A percentile compares a stretch with the other conserved stretches of the same genome.
Evolutionary conservation across 208 protist genomes (phyloP).

Genomic region (Trichomonas gallinae): DNA sequence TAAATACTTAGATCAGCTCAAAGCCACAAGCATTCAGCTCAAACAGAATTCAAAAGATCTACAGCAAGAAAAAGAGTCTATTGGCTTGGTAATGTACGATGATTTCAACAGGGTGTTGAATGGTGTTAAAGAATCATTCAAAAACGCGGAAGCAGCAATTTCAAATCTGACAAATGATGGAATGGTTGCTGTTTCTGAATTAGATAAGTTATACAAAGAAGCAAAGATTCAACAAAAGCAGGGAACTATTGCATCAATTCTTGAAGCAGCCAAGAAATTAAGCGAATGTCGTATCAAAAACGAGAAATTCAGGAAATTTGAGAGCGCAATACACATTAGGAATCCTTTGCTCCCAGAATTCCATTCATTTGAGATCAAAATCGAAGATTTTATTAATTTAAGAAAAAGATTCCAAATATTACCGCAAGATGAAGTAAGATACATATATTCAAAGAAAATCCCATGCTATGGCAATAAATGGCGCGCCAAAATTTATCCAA

Average conservation of each 20-base stretch:
- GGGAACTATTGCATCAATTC: background rate
- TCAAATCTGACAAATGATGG: background rate
- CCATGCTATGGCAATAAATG: background rate
- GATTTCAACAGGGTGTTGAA: background rate
- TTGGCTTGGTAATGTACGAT: background rate
- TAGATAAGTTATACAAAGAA: background rate
- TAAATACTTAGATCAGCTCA: background rate
- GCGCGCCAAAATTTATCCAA: constrained; percentile 11
- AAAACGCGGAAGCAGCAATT: background rate
- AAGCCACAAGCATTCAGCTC: background rate
- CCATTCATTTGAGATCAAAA: background rate
- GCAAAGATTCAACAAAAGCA: background rate
- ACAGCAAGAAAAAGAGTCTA: background rate
- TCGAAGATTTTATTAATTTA: background rate
- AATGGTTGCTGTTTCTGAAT: background rate
- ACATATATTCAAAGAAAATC: background rate
- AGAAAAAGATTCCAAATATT: background rate
- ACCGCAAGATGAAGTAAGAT: background rate
- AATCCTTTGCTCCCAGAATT: background rate
- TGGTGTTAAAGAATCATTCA: background rate
- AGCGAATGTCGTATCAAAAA: no score
- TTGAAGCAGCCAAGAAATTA: background rate
- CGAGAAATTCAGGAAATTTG: background rate
- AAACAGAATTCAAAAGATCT: background rate
- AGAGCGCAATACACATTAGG: background rate